These are phyloP conservation scores for Alliaria petiolata DNA, from an alignment of 345 rosid species.

Conservation along the genomic window DNA sequence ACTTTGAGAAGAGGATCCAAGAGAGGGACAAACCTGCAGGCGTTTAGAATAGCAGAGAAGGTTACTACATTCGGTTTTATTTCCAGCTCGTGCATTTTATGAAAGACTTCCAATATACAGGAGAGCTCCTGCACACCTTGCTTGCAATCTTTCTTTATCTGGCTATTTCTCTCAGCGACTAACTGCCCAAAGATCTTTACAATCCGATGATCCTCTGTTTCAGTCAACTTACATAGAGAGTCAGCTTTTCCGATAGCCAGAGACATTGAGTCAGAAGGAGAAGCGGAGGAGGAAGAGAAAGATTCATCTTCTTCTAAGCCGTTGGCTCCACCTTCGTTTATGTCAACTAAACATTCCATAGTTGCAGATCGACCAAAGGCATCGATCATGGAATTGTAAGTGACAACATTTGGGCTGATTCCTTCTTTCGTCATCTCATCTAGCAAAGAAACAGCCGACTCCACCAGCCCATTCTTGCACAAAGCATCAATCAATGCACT, in stretches of 20 bases:
- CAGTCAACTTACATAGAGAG: slow-evolving; percentile 10
- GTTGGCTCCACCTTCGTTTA: slow-evolving; percentile 18
- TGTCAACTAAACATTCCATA: slow-evolving; percentile 32
- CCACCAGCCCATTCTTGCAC: slow-evolving; percentile 77
- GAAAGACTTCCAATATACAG: slow-evolving; percentile 70
- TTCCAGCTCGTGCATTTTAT: slow-evolving; percentile 69
- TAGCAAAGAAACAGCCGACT: slow-evolving; percentile 69
- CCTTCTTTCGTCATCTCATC: slow-evolving; percentile 88
- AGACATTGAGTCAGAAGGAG: neutral
- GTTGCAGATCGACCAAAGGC: slow-evolving; percentile 62
- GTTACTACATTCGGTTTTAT: slow-evolving; percentile 91
- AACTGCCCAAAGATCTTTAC: slow-evolving; percentile 63
- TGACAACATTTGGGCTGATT: slow-evolving; percentile 77
- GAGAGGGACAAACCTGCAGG: slow-evolving; percentile 60
- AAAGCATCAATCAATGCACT: slow-evolving; percentile 79
- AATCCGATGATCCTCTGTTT: slow-evolving; percentile 39
- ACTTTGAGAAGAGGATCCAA: too few relatives aligned
- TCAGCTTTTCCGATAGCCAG: neutral
- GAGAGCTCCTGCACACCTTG: slow-evolving; percentile 53
- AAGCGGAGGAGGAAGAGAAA: slow-evolving; percentile 17
- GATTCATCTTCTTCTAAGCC: slow-evolving; percentile 24
- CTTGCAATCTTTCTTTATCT: slow-evolving; percentile 39
- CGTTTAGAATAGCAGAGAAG: slow-evolving; percentile 82
- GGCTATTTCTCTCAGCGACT: slow-evolving; percentile 51
- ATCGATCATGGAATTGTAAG: slow-evolving; percentile 83